These are phyloP conservation scores for Microsporum audouinii DNA, from an alignment of 2,329 filamentous ascomycete species.

Conservation along the genomic window DNA sequence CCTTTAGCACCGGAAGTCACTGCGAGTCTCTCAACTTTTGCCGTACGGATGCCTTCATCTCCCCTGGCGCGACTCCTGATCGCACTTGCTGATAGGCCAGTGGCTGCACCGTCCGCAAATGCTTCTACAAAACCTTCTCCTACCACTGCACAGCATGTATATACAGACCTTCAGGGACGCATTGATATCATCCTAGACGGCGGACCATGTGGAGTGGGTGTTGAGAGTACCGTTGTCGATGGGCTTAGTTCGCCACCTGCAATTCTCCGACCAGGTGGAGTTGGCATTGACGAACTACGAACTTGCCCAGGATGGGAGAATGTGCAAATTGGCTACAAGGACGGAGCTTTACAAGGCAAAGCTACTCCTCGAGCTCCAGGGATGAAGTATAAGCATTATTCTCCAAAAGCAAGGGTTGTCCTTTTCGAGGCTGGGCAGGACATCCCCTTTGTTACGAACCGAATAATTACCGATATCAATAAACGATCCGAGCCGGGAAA, in stretches of 20 bases:
- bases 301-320: slow-evolving; percentile 68
- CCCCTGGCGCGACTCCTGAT: slow-evolving; percentile 82
- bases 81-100: slow-evolving; percentile 59
- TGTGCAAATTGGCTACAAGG: slow-evolving; percentile 66
- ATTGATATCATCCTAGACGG: slow-evolving; percentile 86
- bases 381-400: slow-evolving; percentile 99
- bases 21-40: slow-evolving; percentile 72
- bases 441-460: slow-evolving; percentile 20
- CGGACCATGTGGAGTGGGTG: slow-evolving; percentile 72
- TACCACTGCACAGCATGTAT: slow-evolving; percentile 79
- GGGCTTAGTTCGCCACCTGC: slow-evolving; percentile 70
- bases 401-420: slow-evolving; percentile 73
- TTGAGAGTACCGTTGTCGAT: slow-evolving; percentile 95
- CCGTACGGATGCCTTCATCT: slow-evolving; percentile 77
- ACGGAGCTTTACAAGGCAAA: slow-evolving; percentile 55
- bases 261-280: slow-evolving; percentile 73
- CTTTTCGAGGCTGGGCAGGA: slow-evolving; percentile 56
- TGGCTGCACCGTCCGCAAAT: slow-evolving; percentile 90
- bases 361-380: slow-evolving; percentile 70
- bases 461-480: slow-evolving; percentile 24
- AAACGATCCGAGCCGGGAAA: slow-evolving; percentile 27
- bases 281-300: slow-evolving; percentile 69
- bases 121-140: slow-evolving; percentile 87
- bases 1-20: slow-evolving; percentile 83
- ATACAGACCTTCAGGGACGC: slow-evolving; percentile 67